Evolutionary conservation across 129 eudicot genomes (phyloP).

Genomic region (Saussurea involucrata): DNA sequence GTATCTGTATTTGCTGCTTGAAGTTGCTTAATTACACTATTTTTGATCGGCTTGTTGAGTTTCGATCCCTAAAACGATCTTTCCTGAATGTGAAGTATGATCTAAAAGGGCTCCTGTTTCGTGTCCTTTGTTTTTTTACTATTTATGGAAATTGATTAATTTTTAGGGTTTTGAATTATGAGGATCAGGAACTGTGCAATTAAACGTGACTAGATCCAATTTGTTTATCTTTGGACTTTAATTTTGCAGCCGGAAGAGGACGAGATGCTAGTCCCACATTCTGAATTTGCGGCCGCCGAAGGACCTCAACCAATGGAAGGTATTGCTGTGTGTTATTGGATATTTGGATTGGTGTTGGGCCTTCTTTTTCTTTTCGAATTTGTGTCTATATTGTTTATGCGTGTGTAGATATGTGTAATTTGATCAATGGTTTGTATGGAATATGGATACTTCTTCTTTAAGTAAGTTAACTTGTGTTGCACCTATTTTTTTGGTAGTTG

Average conservation of each 20-base stretch:
- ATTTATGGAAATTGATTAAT: conserved; percentile 9
- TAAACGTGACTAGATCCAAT: conserved; percentile 26
- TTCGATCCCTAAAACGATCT: conserved; percentile 19
- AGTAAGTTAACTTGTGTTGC: conserved; percentile 3
- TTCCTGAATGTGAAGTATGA: not conserved
- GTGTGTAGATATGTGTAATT: not conserved
- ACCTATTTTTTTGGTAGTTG: conserved; percentile 25
- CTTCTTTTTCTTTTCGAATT: not conserved
- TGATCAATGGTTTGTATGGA: not conserved
- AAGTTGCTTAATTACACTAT: not conserved
- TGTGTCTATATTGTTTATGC: conserved; percentile 2
- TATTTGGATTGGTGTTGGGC: not conserved
- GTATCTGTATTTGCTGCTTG: not conserved
- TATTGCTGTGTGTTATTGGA: conserved; percentile 10
- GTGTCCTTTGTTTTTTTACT: not conserved
- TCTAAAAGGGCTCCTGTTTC: conserved; percentile 6
- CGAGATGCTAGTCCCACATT: conserved; percentile 87
- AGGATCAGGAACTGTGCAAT: conserved; percentile 18
- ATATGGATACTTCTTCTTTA: not conserved
- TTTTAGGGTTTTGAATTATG: conserved; percentile 38
- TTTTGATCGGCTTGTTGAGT: not conserved
- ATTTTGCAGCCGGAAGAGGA: conserved; percentile 75
- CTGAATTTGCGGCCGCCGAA: conserved; percentile 56
- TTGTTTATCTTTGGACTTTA: conserved; percentile 1
- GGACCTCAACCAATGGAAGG: conserved; percentile 94